Evolutionary conservation across 1,284 basidiomycete species (phyloP).

Genomic region (Fistulinella cinereoalba): DNA sequence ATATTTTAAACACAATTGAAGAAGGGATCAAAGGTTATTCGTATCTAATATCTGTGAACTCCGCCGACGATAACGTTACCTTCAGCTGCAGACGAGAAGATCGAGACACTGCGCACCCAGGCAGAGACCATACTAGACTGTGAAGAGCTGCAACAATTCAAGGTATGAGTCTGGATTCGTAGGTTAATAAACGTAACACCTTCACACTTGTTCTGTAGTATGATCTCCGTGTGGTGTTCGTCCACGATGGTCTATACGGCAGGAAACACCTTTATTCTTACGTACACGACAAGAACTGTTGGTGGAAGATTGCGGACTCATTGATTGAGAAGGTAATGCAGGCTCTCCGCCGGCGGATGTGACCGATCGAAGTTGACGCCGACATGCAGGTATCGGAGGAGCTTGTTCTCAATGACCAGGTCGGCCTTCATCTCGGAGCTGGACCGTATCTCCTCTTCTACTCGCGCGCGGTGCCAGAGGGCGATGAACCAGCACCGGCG

Average conservation of each 20-base stretch:
- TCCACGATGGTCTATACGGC: conserved; percentile 72
- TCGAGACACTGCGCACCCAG: conserved; percentile 44
- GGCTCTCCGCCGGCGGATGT: not conserved
- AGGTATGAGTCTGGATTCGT: conserved; percentile 43
- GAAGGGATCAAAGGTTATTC: conserved; percentile 52
- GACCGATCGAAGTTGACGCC: not conserved
- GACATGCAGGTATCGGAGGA: conserved; percentile 60
- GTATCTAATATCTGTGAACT: too few species aligned
- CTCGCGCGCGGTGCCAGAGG: conserved; percentile 49
- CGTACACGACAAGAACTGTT: conserved; percentile 57
- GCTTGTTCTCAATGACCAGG: conserved; percentile 59
- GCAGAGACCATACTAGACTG: conserved; percentile 51
- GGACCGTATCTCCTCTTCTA: conserved; percentile 75
- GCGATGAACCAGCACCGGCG: conserved; percentile 17
- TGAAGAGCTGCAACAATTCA: conserved; percentile 57
- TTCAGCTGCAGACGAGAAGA: conserved; percentile 51
- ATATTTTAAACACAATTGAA: conserved; percentile 50
- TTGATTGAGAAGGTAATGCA: conserved; percentile 53
- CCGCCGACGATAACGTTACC: not conserved
- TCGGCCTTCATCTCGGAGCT: conserved; percentile 67
- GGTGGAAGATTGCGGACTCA: conserved; percentile 80
- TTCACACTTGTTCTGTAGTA: conserved; percentile 45
- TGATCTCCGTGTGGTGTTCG: conserved; percentile 69
- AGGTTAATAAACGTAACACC: not conserved
- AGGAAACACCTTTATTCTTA: conserved; percentile 74